These are phyloP conservation scores for Tagetes patula DNA, from an alignment of 129 eudicot species.

Conservation along the genomic window DNA sequence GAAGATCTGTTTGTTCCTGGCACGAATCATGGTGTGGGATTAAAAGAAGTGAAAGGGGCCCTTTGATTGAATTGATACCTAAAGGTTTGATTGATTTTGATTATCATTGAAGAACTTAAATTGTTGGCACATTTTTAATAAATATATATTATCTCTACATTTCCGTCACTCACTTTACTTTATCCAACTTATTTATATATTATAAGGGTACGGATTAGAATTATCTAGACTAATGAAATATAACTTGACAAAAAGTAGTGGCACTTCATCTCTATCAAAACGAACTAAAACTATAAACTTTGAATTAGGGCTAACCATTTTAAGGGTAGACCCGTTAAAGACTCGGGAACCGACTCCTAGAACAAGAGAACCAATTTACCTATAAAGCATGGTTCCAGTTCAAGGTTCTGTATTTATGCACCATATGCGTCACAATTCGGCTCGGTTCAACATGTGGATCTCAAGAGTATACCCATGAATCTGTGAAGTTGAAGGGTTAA, in stretches of 20 bases:
- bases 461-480: too few relatives aligned
- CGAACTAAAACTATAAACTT: too few relatives aligned
- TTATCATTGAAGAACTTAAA: not conserved
- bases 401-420: too few relatives aligned
- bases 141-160: not conserved
- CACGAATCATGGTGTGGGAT: constrained; percentile 6
- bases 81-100: constrained; percentile 15
- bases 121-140: not conserved
- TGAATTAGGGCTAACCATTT: too few relatives aligned
- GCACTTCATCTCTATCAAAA: not conserved
- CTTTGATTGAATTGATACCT: constrained; percentile 20
- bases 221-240: not conserved
- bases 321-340: too few relatives aligned
- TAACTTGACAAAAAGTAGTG: too few relatives aligned
- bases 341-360: too few relatives aligned
- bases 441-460: too few relatives aligned
- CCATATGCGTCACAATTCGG: too few relatives aligned
- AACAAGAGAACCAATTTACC: too few relatives aligned
- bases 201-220: not conserved
- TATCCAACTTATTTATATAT: not conserved
- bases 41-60: constrained; percentile 20
- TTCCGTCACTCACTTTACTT: not conserved
- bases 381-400: too few relatives aligned
- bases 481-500: too few relatives aligned
- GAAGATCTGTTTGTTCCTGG: constrained; percentile 7